These are phyloP conservation scores for Sphagnum fallax DNA, from an alignment of 228 moss, liverwort and hornwort species.

Conservation along the genomic window DNA sequence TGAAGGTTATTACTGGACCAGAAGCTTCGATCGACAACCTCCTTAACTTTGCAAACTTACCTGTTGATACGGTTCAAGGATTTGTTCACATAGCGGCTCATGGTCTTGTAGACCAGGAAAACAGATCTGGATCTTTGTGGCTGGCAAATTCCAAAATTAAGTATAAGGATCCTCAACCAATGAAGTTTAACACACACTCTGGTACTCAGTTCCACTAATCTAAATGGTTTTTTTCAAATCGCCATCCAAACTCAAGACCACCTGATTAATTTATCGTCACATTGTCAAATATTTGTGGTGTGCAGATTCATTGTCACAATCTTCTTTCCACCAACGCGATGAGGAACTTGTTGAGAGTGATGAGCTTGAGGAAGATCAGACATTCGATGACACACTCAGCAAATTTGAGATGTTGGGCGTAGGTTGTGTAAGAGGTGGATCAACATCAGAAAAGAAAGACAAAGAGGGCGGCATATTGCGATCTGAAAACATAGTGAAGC, in stretches of 20 bases:
- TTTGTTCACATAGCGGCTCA: slow-evolving; percentile 27
- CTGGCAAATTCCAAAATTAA: slow-evolving; percentile 14
- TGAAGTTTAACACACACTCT: not conserved
- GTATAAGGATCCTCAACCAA: not conserved
- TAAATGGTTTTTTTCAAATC: not conserved
- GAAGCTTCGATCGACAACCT: slow-evolving; percentile 17
- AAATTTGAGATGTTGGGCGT: slow-evolving; percentile 1
- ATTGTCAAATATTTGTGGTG: not conserved
- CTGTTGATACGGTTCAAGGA: slow-evolving; percentile 11
- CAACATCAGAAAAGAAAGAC: not conserved
- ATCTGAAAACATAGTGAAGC: slow-evolving; percentile 8
- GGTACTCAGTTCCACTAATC: not conserved
- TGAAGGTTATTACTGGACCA: slow-evolving; percentile 11
- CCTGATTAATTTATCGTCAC: not conserved
- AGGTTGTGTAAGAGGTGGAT: slow-evolving; percentile 8
- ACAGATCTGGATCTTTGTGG: slow-evolving; percentile 22
- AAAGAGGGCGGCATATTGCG: not conserved
- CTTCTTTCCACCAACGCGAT: not conserved
- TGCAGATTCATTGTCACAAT: slow-evolving; percentile 1
- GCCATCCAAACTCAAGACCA: not conserved
- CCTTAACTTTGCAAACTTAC: not conserved
- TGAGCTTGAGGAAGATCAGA: slow-evolving; percentile 2
- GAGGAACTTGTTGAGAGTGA: slow-evolving; percentile 4
- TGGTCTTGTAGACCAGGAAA: slow-evolving; percentile 8
- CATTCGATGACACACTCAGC: slow-evolving; percentile 1